These are phyloP conservation scores for Lablab purpureus DNA, from an alignment of 306 rosid species.

Conservation along the genomic window DNA sequence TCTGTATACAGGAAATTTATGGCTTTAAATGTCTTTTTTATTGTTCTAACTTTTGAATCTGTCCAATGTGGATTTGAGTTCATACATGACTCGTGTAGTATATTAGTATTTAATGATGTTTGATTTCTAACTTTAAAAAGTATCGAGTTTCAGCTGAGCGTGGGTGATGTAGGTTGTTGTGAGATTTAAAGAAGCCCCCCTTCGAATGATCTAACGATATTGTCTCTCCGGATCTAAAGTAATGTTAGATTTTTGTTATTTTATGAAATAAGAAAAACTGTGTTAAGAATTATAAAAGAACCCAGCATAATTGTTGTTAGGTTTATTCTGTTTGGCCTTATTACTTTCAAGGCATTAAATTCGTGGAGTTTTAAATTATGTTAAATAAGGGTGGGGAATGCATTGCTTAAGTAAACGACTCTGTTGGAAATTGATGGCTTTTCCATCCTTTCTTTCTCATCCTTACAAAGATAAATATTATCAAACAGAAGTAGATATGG, in stretches of 20 bases:
- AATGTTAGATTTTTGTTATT: constrained; percentile 1
- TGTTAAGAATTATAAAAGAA: not conserved
- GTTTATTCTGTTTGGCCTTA: constrained; percentile 9
- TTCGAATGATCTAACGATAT: constrained; percentile 43
- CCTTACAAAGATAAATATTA: not conserved
- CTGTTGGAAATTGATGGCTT: constrained; percentile 20
- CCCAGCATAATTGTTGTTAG: constrained; percentile 2
- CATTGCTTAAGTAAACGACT: not conserved
- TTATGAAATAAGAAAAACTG: not conserved
- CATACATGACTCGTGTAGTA: constrained; percentile 19
- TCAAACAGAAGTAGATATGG: not conserved
- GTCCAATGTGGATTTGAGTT: constrained; percentile 34
- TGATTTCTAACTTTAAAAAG: constrained; percentile 33
- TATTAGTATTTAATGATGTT: constrained; percentile 43
- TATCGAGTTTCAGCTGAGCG: constrained; percentile 51
- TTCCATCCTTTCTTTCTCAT: constrained; percentile 3
- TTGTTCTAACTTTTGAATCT: not conserved
- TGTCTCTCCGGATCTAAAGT: constrained; percentile 29
- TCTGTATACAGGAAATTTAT: not conserved
- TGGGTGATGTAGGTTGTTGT: constrained; percentile 14
- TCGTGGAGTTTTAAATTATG: not conserved
- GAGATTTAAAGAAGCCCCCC: not conserved
- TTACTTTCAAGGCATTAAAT: not conserved
- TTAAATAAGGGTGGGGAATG: not conserved
- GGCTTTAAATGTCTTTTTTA: constrained; percentile 3